Evolutionary conservation across 202 grass and related monocot species (phyloP), one percentile per base, ranked within the genome.

Genomic region (Digitaria exilis): DNA sequence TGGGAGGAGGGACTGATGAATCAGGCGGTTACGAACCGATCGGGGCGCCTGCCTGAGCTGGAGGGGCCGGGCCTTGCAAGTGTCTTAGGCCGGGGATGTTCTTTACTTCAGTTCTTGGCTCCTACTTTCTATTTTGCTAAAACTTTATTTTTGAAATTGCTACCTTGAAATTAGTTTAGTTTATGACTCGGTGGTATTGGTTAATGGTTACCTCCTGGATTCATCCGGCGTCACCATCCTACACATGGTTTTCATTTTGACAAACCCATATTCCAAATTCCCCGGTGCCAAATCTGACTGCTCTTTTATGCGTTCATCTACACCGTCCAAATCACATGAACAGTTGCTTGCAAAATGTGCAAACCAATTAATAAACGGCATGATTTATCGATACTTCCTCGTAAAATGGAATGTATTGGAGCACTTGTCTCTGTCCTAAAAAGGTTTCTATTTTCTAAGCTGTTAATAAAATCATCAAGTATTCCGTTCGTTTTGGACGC

Each of bases 1-100:
- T 84, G 25, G 61, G 79, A 82, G 84, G 66, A 84, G 68, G 18
- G 32, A n/a, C 50, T 46, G 80, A 90, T 83, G 45, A 75, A 75
- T 90, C 84, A 73, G 52, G 88, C 68, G 84, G 80, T 79, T 90
- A 90, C 84, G 51, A 82, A 42, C 66, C 79, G 73, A 90, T 85
- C 45, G 17, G 62, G 64, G 46, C 45, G 64, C 50, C 45, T 39
- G 37, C 1, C 37, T 1, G 82, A 76, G 67, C 74, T 76, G 17
- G 54, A 58, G 73, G 78, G 73, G 45, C 34, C 3, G 16, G 28
- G 32, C 72, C 79, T 65, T 85, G 85, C 71, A 84, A 82, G 56
- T 72, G 71, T 68, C 78, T 30, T 84, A 65, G 11, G 73, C 51
- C 69, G 65, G 57, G 80, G 80, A 19, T 73, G 76, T 88, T 88